Evolutionary conservation across 257 asterid genomes (phyloP).

Genomic region (Avicennia marina): DNA sequence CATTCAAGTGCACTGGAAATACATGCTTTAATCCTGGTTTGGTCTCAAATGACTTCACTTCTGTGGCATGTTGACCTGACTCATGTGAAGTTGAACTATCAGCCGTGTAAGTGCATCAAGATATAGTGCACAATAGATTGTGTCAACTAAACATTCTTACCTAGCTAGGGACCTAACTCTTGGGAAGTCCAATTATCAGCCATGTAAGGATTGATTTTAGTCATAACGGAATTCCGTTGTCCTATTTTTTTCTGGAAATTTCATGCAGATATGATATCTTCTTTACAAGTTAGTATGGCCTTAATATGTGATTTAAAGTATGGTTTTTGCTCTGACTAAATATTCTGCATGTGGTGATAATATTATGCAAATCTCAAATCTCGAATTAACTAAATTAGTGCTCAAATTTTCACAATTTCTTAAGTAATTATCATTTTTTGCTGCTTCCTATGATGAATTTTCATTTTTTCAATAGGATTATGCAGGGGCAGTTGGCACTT

Average conservation of each 20-base stretch:
- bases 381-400: constrained; percentile 2
- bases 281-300: neutral
- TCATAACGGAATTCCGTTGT: neutral
- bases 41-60: constrained; percentile 77
- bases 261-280: neutral
- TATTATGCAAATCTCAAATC: neutral
- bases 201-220: constrained; percentile 14
- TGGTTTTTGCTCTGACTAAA: neutral
- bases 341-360: too few species aligned
- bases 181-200: constrained; percentile 1
- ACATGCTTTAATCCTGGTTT: constrained; percentile 97
- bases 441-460: too few species aligned
- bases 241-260: neutral
- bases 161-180: constrained; percentile 3
- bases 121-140: constrained; percentile 2
- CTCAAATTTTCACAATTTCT: neutral
- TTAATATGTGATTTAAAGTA: neutral
- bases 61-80: constrained; percentile 80
- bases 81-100: constrained; percentile 83
- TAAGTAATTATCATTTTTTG: too few species aligned
- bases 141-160: constrained; percentile 1
- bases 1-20: constrained; percentile 65
- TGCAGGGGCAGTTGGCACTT: too few species aligned
- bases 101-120: constrained; percentile 39
- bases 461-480: too few species aligned